Evolutionary conservation across 78 protist species (phyloP).

Genomic region (Chrysochromulina parva): DNA sequence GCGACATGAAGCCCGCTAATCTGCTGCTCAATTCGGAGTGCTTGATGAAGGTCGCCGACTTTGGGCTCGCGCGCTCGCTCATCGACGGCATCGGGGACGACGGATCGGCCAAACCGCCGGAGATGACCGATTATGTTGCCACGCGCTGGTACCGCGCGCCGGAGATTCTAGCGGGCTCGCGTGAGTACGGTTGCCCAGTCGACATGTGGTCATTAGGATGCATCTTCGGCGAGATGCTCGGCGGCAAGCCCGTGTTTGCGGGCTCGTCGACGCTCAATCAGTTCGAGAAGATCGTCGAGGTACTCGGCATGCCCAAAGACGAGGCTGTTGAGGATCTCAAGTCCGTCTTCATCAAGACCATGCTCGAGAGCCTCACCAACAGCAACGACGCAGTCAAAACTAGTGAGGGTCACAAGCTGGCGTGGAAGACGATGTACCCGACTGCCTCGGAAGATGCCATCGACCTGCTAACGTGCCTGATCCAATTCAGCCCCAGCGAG

Average conservation of each 20-base stretch:
- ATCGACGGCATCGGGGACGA: slow-evolving; percentile 41
- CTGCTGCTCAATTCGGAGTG: slow-evolving; percentile 93
- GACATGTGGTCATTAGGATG: slow-evolving; percentile 90
- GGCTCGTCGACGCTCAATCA: slow-evolving; percentile 97
- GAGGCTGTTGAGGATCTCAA: not conserved
- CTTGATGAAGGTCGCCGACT: slow-evolving; percentile 93
- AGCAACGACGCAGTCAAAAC: not conserved
- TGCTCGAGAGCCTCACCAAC: too few species aligned
- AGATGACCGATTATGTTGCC: slow-evolving; percentile 97
- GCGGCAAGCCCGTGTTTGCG: slow-evolving; percentile 96
- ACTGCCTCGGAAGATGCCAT: slow-evolving; percentile 89
- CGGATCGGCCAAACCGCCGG: not conserved
- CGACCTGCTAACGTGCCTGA: slow-evolving; percentile 81
- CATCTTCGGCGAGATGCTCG: slow-evolving; percentile 94
- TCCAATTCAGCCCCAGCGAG: slow-evolving; percentile 92
- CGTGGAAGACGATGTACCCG: slow-evolving; percentile 76
- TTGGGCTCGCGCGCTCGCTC: slow-evolving; percentile 84
- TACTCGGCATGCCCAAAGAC: slow-evolving; percentile 19
- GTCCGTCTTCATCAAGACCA: not conserved
- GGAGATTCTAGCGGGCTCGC: slow-evolving; percentile 96
- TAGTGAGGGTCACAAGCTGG: not conserved
- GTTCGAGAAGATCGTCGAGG: slow-evolving; percentile 74
- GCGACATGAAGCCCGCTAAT: slow-evolving; percentile 96
- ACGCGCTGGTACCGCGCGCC: slow-evolving; percentile 96
- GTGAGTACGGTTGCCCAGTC: slow-evolving; percentile 53